Evolutionary conservation across 768 basidiomycete genomes (phyloP).

Genomic region (Leucogyrophana mollusca): DNA sequence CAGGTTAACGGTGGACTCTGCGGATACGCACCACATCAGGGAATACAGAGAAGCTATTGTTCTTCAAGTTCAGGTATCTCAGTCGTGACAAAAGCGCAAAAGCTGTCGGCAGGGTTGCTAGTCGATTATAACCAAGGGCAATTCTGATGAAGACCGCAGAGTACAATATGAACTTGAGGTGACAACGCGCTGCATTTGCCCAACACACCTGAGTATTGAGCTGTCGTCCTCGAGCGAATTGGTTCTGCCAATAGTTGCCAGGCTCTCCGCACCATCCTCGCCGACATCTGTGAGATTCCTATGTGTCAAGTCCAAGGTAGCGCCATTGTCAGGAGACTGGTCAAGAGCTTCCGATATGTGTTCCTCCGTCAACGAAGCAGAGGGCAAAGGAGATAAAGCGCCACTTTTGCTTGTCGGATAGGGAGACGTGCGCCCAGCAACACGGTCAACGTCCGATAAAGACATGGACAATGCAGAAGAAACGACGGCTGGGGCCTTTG

Average conservation of each 20-base stretch:
- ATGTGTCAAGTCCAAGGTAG: conserved; percentile 83
- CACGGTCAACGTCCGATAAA: conserved; percentile 28
- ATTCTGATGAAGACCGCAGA: conserved; percentile 48
- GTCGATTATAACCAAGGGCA: conserved; percentile 81
- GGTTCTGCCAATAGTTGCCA: conserved; percentile 59
- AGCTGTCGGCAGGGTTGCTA: conserved; percentile 72
- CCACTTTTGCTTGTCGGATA: conserved; percentile 24
- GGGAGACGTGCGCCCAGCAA: conserved; percentile 25
- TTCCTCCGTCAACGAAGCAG: conserved; percentile 48
- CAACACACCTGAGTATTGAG: conserved; percentile 57
- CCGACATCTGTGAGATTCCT: conserved; percentile 75
- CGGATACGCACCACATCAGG: conserved; percentile 76
- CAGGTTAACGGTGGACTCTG: conserved; percentile 3
- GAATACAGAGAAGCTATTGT: conserved; percentile 78
- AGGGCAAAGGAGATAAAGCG: conserved; percentile 27
- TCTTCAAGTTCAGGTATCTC: conserved; percentile 84
- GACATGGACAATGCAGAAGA: conserved; percentile 20
- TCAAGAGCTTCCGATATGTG: conserved; percentile 65
- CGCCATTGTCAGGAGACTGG: conserved; percentile 72
- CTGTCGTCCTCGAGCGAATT: conserved; percentile 46
- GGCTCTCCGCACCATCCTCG: conserved; percentile 69
- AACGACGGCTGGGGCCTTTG: conserved; percentile 13
- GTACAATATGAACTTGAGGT: conserved; percentile 6
- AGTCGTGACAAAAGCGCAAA: conserved; percentile 72
- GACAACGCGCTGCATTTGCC: conserved; percentile 7